Conservation (phyloP, 768 basidiomycete genomes). For the Leccinum sublutescens region DNA sequence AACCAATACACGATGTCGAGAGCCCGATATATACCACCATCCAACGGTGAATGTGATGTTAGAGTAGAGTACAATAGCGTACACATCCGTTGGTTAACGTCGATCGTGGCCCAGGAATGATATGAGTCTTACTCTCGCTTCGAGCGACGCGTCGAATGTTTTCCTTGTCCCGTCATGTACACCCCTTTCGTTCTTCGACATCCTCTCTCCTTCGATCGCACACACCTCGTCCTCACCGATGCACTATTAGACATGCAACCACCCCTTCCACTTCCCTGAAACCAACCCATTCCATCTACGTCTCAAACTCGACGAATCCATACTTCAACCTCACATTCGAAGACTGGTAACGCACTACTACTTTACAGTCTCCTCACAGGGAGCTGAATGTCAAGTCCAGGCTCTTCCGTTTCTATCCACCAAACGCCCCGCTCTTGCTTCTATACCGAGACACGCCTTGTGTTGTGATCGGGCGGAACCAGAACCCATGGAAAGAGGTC, state of each 20-base stretch:
- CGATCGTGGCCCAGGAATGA: too few species aligned
- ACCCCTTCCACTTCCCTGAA: constrained; percentile 22
- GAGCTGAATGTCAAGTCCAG: constrained; percentile 37
- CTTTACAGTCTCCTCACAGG: constrained; percentile 26
- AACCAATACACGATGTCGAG: constrained; percentile 85
- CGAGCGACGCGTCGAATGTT: constrained; percentile 22
- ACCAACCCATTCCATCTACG: constrained; percentile 54
- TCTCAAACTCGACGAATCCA: constrained; percentile 77
- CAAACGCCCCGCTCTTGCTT: constrained; percentile 69
- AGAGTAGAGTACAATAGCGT: constrained; percentile 19
- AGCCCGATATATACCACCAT: constrained; percentile 79
- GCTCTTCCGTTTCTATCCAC: constrained; percentile 77
- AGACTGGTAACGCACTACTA: constrained; percentile 63
- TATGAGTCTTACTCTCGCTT: too few species aligned
- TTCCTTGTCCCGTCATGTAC: constrained; percentile 27
- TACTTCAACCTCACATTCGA: constrained; percentile 90
- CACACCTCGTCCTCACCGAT: background rate
- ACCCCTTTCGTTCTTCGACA: constrained; percentile 2
- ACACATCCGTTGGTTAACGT: background rate
- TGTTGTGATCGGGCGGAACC: constrained; percentile 92
- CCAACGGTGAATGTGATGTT: constrained; percentile 62
- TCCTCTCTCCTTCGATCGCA: background rate
- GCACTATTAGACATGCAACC: constrained; percentile 15
- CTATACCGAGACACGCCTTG: constrained; percentile 87
- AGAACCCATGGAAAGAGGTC: constrained; percentile 98